Base-by-base conservation (phyloP, 495 filamentous ascomycete species). In the Trichoderma erinaceum region DNA sequence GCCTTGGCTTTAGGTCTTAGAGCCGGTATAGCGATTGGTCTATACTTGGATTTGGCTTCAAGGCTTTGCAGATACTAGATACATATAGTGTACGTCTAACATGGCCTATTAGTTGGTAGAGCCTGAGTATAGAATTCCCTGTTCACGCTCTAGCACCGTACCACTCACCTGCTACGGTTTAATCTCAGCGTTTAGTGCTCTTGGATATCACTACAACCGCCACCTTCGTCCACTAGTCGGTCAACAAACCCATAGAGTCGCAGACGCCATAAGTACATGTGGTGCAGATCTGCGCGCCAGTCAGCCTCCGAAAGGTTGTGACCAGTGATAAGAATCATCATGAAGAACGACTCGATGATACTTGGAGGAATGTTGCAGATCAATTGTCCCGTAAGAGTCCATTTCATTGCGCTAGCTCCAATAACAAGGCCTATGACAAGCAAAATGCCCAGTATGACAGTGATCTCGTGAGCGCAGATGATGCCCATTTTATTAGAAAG, bases 351-450 rank as follows among this genome's bases (percentile, higher is more conserved):
- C 63, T 78, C 78, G 67, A 79, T 74, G 68, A 81, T 76, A 66
- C 75, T 81, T 4, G 78, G 76, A 16, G 78, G 77, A 32, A 77
- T 77, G 67, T 80, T 80, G 29, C 74, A 80, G 32, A 79, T 69
- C 41, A 81, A 68, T 72, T 81, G 78, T 0, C 77, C 78, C 0
- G 76, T 79, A 52, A 74, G 41, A 41, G 69, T 76, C 78, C 78
- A 81, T 18, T 68, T 21, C 76, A 79, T 75, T 10, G 70, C 73
- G 32, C 75, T 75, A 12, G 78, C 75, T 16, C 50, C 50, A n/a
- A 71, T 70, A 25, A 70, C 63, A 0, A 81, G 18, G 6, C 77
- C 70, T 0, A 70, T 73, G 44, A 78, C 66, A 41, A 77, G 76
- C 35, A 74, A 44, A 0, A 76, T 56, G 16, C 50, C 50, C 50